These are phyloP conservation scores for Colletotrichum destructivum DNA, from an alignment of 2,329 filamentous ascomycete genomes.

Conservation along the genomic window DNA sequence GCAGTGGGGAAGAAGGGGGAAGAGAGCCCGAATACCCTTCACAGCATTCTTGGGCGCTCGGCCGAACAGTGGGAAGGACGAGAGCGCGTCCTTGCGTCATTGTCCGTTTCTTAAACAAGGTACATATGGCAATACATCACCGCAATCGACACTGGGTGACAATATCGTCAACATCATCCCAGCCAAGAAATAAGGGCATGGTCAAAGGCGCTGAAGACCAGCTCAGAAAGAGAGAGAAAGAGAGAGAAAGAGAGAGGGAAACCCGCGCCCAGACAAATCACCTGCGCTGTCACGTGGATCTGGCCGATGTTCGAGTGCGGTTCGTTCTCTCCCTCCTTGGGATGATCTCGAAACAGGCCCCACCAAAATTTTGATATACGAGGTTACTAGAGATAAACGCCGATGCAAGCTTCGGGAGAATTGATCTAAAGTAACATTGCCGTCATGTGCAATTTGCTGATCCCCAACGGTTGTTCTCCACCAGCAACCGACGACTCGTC, in stretches of 20 bases:
- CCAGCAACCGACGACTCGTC: constrained; percentile 16
- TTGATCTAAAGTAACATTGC: constrained; percentile 32
- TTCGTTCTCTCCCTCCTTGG: constrained; percentile 32
- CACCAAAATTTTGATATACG: constrained; percentile 40
- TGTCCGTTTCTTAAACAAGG: constrained; percentile 9
- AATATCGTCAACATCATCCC: neutral
- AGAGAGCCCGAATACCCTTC: constrained; percentile 1
- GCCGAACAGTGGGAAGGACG: constrained; percentile 22
- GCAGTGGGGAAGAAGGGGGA: constrained; percentile 15
- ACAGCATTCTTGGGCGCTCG: constrained; percentile 41
- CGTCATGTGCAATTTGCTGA: constrained; percentile 32
- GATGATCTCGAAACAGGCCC: constrained; percentile 41
- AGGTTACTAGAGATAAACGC: constrained; percentile 39
- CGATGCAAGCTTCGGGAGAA: constrained; percentile 40
- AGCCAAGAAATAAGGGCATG: neutral
- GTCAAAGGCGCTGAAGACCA: neutral
- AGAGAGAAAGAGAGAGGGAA: neutral
- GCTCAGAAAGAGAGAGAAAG: neutral
- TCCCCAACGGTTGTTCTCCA: constrained; percentile 30
- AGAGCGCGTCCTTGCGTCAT: constrained; percentile 5
- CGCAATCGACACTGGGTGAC: neutral
- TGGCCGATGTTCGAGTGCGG: constrained; percentile 23
- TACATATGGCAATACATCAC: neutral
- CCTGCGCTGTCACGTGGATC: constrained; percentile 34
- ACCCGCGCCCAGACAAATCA: constrained; percentile 15